Evolutionary conservation across 192 early-diverging fungal genomes (phyloP).

Genomic region (Jimgerdemannia lactiflua): DNA sequence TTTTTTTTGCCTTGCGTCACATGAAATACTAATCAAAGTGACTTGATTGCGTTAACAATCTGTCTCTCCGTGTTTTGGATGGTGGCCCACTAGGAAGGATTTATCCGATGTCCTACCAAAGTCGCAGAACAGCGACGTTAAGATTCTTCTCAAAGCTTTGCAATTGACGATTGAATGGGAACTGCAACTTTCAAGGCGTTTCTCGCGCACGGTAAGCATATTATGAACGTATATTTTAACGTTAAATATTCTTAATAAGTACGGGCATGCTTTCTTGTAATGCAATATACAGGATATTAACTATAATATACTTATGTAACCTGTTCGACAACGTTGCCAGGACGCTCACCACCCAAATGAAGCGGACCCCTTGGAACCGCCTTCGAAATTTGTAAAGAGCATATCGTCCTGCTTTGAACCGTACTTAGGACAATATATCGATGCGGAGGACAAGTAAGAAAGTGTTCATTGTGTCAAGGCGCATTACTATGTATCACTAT

Average conservation of each 20-base stretch:
- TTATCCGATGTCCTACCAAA: constrained; percentile 64
- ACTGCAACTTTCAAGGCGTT: constrained; percentile 73
- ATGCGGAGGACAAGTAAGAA: constrained; percentile 74
- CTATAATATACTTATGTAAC: no score
- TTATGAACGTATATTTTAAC: neutral
- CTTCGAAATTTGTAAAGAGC: constrained; percentile 62
- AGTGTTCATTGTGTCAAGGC: neutral
- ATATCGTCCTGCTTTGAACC: constrained; percentile 88
- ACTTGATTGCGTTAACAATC: no score
- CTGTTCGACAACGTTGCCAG: no score
- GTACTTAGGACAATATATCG: constrained; percentile 85
- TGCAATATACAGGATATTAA: no score
- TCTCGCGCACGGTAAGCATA: constrained; percentile 47
- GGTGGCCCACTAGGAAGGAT: constrained; percentile 45
- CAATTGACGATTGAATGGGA: constrained; percentile 92
- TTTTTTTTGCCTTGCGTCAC: neutral
- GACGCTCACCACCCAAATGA: constrained; percentile 16
- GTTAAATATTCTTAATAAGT: neutral
- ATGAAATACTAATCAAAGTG: no score
- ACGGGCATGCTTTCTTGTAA: no score
- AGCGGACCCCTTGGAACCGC: constrained; percentile 21
- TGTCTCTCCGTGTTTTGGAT: no score
- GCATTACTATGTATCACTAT: neutral
- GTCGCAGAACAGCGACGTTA: constrained; percentile 58
- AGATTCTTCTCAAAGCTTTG: constrained; percentile 69